These are phyloP conservation scores for Telopea speciosissima DNA, from an alignment of 177 flowering plant genomes.

Conservation along the genomic window DNA sequence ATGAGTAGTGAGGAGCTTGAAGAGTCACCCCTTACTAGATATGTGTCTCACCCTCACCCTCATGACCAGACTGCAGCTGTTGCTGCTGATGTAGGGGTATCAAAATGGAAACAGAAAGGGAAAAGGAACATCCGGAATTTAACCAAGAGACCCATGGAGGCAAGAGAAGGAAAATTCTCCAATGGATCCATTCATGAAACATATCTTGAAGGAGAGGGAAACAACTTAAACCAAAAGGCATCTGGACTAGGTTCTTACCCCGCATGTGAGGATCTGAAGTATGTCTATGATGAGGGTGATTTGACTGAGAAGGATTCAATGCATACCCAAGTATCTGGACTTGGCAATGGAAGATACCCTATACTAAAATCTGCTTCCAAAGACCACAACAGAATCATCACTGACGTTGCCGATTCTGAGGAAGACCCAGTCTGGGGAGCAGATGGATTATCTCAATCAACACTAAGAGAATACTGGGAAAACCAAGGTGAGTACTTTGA, in stretches of 20 bases:
- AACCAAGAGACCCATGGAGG: slow-evolving; percentile 29
- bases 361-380: slow-evolving; percentile 22
- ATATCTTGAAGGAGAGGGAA: slow-evolving; percentile 25
- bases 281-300: slow-evolving; percentile 32
- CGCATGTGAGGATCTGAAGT: slow-evolving; percentile 21
- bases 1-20: slow-evolving; percentile 53
- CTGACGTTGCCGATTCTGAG: slow-evolving; percentile 19
- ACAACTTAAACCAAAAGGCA: slow-evolving; percentile 17
- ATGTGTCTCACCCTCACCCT: slow-evolving; percentile 38
- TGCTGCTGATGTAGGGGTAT: slow-evolving; percentile 45
- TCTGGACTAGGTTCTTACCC: slow-evolving; percentile 14
- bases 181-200: slow-evolving; percentile 24
- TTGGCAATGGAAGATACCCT: slow-evolving; percentile 16
- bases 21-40: slow-evolving; percentile 35
- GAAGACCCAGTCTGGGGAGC: slow-evolving; percentile 21
- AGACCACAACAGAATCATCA: slow-evolving; percentile 12
- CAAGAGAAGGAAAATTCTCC: slow-evolving; percentile 15
- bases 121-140: slow-evolving; percentile 39
- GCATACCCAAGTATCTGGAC: slow-evolving; percentile 13
- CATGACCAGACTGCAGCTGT: slow-evolving; percentile 28
- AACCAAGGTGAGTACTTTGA: slow-evolving; percentile 15
- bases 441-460: slow-evolving; percentile 9
- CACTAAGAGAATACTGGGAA: slow-evolving; percentile 22
- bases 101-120: slow-evolving; percentile 38
- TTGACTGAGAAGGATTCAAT: slow-evolving; percentile 19